Evolutionary conservation across 768 basidiomycete genomes (phyloP).

Genomic region (Sistotremastrum suecicum): DNA sequence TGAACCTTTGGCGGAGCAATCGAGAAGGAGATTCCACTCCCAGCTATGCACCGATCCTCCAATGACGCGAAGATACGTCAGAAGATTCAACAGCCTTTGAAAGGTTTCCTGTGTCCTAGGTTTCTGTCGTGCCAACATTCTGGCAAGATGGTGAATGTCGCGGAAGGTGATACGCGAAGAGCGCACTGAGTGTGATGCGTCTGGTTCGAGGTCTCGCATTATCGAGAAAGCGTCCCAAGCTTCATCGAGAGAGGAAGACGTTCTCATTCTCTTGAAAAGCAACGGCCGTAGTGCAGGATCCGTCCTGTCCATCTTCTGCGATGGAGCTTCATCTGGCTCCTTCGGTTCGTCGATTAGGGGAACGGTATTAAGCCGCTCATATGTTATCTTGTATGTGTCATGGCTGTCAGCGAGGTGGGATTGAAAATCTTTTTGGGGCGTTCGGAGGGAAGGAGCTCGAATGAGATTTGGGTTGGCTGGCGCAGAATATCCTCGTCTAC

Average conservation of each 20-base stretch:
- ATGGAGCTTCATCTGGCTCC: no score
- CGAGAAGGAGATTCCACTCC: conserved; percentile 69
- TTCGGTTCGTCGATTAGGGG: no score
- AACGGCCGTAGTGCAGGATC: no score
- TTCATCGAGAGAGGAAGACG: conserved; percentile 16
- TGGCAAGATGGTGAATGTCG: conserved; percentile 47
- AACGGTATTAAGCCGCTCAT: no score
- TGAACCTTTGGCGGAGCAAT: conserved; percentile 51
- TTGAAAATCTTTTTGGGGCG: no score
- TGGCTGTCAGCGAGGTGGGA: no score
- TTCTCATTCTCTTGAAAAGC: conserved; percentile 20
- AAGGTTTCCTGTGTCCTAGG: conserved; percentile 49
- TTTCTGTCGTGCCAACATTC: conserved; percentile 36
- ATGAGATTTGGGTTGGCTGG: no score
- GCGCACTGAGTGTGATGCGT: background rate
- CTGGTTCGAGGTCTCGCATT: conserved; percentile 12
- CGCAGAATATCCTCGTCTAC: no score
- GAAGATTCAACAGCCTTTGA: conserved; percentile 52
- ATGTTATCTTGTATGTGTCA: no score
- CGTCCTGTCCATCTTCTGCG: no score
- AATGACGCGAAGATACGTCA: conserved; percentile 39
- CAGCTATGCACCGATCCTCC: conserved; percentile 42
- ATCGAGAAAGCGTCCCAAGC: conserved; percentile 33
- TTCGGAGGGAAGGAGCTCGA: no score
- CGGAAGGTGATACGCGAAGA: conserved; percentile 8